A percentile compares a stretch with the other conserved stretches of the same genome.
These are phyloP conservation scores for Botrytis sinoallii DNA, from an alignment of 2,329 filamentous ascomycete genomes.

Conservation along the genomic window DNA sequence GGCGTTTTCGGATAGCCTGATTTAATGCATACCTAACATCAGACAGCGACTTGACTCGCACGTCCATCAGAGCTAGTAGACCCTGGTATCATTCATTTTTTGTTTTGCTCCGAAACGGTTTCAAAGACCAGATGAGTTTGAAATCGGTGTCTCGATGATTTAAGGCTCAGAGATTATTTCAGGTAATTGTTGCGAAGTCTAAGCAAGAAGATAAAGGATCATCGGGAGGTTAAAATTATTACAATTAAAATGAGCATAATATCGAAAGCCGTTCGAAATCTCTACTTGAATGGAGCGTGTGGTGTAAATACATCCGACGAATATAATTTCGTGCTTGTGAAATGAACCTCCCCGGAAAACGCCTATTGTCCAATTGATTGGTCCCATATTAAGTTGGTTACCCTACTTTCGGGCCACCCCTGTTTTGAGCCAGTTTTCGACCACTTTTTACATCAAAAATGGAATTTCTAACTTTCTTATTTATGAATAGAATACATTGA, in stretches of 20 bases:
- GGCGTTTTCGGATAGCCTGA: not conserved
- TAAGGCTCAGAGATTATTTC: not conserved
- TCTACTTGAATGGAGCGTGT: not conserved
- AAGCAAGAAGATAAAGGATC: not conserved
- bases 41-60: not conserved
- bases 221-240: not conserved
- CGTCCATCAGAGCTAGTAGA: not conserved
- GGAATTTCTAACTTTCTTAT: too few relatives aligned
- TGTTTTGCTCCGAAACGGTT: not conserved
- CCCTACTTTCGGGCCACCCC: too few relatives aligned
- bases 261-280: too few relatives aligned
- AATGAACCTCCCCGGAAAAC: not conserved
- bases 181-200: not conserved
- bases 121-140: not conserved
- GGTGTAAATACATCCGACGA: not conserved
- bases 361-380: not conserved
- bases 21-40: not conserved
- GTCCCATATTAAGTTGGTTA: not conserved
- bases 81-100: not conserved
- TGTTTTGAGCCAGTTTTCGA: too few relatives aligned
- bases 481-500: too few relatives aligned
- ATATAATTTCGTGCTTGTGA: not conserved
- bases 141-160: not conserved
- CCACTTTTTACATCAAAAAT: too few relatives aligned
- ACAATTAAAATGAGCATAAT: not conserved